Base-by-base conservation (phyloP, 179 eudicot genomes). In the Beta corolliflora region DNA sequence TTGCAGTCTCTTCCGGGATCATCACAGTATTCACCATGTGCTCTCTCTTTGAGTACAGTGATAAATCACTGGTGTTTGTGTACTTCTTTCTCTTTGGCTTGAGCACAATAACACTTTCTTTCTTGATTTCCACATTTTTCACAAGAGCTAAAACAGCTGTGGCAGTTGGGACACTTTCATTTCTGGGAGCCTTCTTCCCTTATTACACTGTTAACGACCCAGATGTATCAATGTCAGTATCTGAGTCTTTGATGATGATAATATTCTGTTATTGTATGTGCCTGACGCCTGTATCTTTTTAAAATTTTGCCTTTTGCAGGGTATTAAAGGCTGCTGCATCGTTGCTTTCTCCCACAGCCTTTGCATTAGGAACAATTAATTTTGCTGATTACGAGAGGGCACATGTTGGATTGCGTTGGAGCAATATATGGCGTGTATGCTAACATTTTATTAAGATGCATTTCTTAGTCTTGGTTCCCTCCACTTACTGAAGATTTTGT, bases 381-480 rank as follows among this genome's bases (percentile, higher is more conserved):
- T 94, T 97, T 87, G 98, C 99, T 78, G 99, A 97, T 82, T 97
- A 97, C 83, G 99, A 97, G 85, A 91, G 97, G 71, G 99, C 95
- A 79, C 99, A 97, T 88, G 97, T 97, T 88, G 99, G 98, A 82
- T 92, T 97, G 75, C 95, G 98, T 16, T 97, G 99, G 99, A 95
- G 95, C 89, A 97, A 97, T 86, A 92, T 95, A 46, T 97, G 99
- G 99, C 92, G 93, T 90, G 99, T 94, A 88, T 78, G 89, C 73
- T 72, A 7, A 29, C 64, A 64, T 64, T 46, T 75, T 44, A 44
- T 48, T 53, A 12, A 63, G 68, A 25, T 80, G 44, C 63, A 75
- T 73, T 65, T 64, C 61, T 55, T 18, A 14, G 8, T 78, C 50
- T 65, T 70, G 25, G 14, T 80, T 23, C 15, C 60, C 59, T 53